Evolutionary conservation across 805 yeast genomes (phyloP), one percentile per base, ranked within the genome.

Genomic region (Pichia scutulata): DNA sequence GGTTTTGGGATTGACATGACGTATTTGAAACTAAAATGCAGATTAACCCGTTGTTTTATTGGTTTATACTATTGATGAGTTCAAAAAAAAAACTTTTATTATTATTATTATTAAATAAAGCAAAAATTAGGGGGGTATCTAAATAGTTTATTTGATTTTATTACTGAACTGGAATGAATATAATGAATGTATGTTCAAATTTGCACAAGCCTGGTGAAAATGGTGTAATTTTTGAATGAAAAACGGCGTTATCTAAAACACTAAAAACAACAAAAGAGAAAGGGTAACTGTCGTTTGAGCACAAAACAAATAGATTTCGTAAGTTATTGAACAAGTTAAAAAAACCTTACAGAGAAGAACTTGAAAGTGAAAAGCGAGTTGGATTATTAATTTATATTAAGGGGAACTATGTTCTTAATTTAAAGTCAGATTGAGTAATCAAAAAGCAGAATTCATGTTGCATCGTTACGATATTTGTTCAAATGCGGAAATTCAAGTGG

Each of bases 401-500:
- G n/a, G 1, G 19, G n/a, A n/a, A 14, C n/a, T 33, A 16, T 5
- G 7, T n/a, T n/a, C 37, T 33, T 33, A 33, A 28, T 13, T 4
- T 28, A n/a, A 28, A 28, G 14, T 28, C 3, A 28, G 5, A 28
- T 28, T 13, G 2, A 6, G 33, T 28, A 28, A 28, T 3, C 12
- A 28, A 28, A 16, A 6, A 28, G n/a, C 21, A 62, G 45, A 44
- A 23, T 61, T 18, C 55, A 48, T 57, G 55, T 69, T 59, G n/a
- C 14, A 28, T 28, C 33, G 58, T 71, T 52, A 57, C 37, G 42
- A 37, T 67, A 7, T 33, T 33, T 33, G n/a, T 33, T 33, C 37
- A 33, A 33, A 33, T 33, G 37, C 37, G 37, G 19, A 33, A 30
- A 33, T 16, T 33, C 37, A 33, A n/a, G 16, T 14, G 10, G 7